phyloP scores from a whole-genome alignment of 164 flowering plant species.

The Vitis vinifera region ASM3070453v1 NC_081807.1:4810001-4810500 shows the following conservation, averaged over 20 bases:
- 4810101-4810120: neutral
- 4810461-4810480: conserved; percentile 5
- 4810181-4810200: conserved; percentile 35
- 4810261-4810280: conserved; percentile 48
- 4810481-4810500: neutral
- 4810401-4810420: conserved; percentile 33
- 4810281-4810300: conserved; percentile 46
- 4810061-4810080: too few species aligned
- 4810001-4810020: conserved; percentile 22
- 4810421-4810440: conserved; percentile 34
- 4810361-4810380: conserved; percentile 41
- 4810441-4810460: conserved; percentile 43
- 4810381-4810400: conserved; percentile 33
- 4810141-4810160: conserved; percentile 31
- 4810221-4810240: conserved; percentile 30
- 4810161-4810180: conserved; percentile 31
- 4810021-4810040: conserved; percentile 40
- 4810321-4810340: conserved; percentile 39
- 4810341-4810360: conserved; percentile 37
- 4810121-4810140: conserved; percentile 27
- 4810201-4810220: conserved; percentile 35
- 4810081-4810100: neutral
- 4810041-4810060: conserved; percentile 31
- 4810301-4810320: conserved; percentile 48
- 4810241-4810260: conserved; percentile 29